Conservation (phyloP, 495 filamentous ascomycete genomes). For the Hyaloscypha finlandica region DNA sequence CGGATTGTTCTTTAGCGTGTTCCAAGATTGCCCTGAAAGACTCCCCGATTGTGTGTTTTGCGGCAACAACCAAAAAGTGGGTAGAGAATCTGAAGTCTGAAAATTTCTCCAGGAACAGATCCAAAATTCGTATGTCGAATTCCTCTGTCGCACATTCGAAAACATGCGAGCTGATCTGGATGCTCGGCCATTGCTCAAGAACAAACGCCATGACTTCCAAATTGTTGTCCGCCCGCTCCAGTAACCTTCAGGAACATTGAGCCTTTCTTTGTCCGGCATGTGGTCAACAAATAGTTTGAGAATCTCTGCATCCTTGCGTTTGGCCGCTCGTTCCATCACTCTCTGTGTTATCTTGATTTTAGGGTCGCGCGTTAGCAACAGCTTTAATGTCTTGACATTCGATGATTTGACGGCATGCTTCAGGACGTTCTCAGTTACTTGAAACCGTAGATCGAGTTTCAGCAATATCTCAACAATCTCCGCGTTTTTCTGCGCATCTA, state of each 20-base stretch:
- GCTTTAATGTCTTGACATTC: neutral
- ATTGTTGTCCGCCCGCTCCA: neutral
- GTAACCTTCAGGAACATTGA: neutral
- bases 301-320: neutral
- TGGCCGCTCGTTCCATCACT: neutral
- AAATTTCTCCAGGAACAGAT: neutral
- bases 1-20: neutral
- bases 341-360: neutral
- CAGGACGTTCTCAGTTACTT: neutral
- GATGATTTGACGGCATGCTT: neutral
- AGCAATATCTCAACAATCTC: neutral
- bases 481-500: neutral
- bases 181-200: neutral
- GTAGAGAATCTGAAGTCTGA: neutral
- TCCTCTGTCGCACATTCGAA: neutral
- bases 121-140: neutral
- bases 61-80: neutral
- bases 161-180: neutral
- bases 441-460: neutral
- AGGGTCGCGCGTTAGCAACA: neutral
- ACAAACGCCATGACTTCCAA: neutral
- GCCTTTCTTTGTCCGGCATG: neutral
- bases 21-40: neutral
- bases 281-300: neutral
- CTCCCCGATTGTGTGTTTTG: neutral